Evolutionary conservation across 805 yeast species (phyloP).

Genomic region (Scheffersomyces spartinae): DNA sequence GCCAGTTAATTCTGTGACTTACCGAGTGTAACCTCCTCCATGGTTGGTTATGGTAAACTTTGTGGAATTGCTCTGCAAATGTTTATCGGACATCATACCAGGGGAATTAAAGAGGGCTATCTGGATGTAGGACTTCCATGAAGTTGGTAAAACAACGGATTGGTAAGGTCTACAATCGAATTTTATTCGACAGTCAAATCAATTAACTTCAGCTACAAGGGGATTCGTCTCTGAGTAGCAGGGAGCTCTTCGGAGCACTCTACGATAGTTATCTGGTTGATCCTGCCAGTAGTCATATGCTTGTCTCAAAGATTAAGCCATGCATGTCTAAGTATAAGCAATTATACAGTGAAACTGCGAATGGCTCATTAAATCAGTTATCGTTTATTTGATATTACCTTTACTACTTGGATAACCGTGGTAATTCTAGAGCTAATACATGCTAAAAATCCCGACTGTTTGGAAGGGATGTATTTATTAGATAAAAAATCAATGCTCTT

Average conservation of each 20-base stretch:
- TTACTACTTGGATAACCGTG: constrained; percentile 37
- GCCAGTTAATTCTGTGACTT: constrained; percentile 3
- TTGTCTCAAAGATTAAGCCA: constrained; percentile 42
- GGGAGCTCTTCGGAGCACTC: not conserved
- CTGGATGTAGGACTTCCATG: too few species aligned
- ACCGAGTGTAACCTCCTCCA: constrained; percentile 18
- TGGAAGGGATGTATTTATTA: constrained; percentile 32
- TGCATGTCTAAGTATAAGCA: constrained; percentile 39
- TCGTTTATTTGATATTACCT: constrained; percentile 37
- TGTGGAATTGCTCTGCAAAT: constrained; percentile 13
- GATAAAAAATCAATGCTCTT: constrained; percentile 35
- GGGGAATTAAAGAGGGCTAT: constrained; percentile 19
- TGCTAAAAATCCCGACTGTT: constrained; percentile 30
- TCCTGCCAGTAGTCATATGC: constrained; percentile 43
- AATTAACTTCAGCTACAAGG: constrained; percentile 1
- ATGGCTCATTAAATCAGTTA: constrained; percentile 40
- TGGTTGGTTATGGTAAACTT: constrained; percentile 14
- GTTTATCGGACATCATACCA: constrained; percentile 15
- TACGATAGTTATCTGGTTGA: constrained; percentile 30
- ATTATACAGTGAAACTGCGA: constrained; percentile 38
- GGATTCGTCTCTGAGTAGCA: not conserved
- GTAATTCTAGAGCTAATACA: constrained; percentile 39
- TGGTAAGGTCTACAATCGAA: too few species aligned
- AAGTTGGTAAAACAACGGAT: too few species aligned
- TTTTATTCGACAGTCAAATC: too few species aligned